Evolutionary conservation across 768 basidiomycete species (phyloP).

Genomic region (Amanita phalloides): DNA sequence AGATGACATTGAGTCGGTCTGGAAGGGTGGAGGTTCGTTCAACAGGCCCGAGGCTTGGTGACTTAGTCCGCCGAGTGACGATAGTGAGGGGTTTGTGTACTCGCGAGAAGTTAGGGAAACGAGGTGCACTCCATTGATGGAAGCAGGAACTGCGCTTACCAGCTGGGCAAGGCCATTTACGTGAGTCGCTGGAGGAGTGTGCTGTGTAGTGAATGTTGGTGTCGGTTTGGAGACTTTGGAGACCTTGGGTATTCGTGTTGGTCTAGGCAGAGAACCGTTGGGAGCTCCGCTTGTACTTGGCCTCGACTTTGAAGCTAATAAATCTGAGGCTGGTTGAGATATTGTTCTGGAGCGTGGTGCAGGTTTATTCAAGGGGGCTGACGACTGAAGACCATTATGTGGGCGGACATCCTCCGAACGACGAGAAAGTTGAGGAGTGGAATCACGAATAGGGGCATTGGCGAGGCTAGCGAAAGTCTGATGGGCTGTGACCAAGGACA

Average conservation of each 20-base stretch:
- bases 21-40: slow-evolving; percentile 57
- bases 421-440: slow-evolving; percentile 1
- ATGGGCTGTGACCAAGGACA: slow-evolving; percentile 47
- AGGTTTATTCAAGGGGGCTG: slow-evolving; percentile 16
- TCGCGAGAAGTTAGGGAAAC: slow-evolving; percentile 11
- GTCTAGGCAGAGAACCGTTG: slow-evolving; percentile 22
- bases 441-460: slow-evolving; percentile 6
- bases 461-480: slow-evolving; percentile 15
- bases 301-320: slow-evolving; percentile 18
- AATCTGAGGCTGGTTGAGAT: slow-evolving; percentile 45
- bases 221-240: slow-evolving; percentile 19
- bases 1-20: slow-evolving; percentile 33
- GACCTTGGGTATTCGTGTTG: slow-evolving; percentile 43
- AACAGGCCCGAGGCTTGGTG: slow-evolving; percentile 34
- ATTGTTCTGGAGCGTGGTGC: slow-evolving; percentile 50
- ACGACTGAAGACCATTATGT: slow-evolving; percentile 1
- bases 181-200: slow-evolving; percentile 6
- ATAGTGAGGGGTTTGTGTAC: slow-evolving; percentile 12
- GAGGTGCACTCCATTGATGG: slow-evolving; percentile 12
- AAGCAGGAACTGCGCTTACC: slow-evolving; percentile 9
- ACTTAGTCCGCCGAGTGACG: slow-evolving; percentile 13
- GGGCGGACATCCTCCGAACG: slow-evolving; percentile 5
- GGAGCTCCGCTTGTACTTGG: slow-evolving; percentile 18
- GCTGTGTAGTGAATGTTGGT: slow-evolving; percentile 14
- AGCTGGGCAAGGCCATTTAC: slow-evolving; percentile 4